phyloP scores from a whole-genome alignment of 768 basidiomycete genomes.

The Agrocybe chaxingu region DNA sequence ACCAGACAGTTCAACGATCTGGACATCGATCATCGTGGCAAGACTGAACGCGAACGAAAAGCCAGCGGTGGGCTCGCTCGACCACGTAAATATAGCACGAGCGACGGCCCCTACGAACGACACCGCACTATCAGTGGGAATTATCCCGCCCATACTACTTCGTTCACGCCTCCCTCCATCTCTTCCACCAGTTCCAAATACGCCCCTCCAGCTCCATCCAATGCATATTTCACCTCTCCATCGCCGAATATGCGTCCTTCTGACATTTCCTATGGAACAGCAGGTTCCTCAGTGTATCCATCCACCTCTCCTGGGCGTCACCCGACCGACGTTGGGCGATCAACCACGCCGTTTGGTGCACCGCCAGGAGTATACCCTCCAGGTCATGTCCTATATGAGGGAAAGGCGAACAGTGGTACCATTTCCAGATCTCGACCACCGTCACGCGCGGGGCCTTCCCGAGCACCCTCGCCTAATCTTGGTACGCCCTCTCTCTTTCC shows the following conservation, averaged over 20 bases:
- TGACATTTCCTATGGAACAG: conserved; percentile 35
- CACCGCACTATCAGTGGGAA: conserved; percentile 37
- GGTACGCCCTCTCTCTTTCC: conserved; percentile 20
- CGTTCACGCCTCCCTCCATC: conserved; percentile 23
- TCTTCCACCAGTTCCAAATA: conserved; percentile 23
- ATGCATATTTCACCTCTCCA: conserved; percentile 24
- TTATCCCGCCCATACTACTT: conserved; percentile 27
- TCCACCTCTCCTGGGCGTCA: conserved; percentile 32
- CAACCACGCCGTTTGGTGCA: conserved; percentile 40
- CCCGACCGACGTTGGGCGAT: conserved; percentile 32
- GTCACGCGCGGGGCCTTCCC: conserved; percentile 21
- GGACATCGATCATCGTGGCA: conserved; percentile 33
- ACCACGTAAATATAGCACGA: conserved; percentile 43
- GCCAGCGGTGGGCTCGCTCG: conserved; percentile 29
- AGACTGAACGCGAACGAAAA: conserved; percentile 31
- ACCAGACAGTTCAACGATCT: conserved; percentile 41
- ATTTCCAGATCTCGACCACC: conserved; percentile 21
- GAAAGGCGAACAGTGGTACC: conserved; percentile 42
- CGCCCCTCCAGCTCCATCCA: conserved; percentile 8
- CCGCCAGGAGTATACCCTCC: conserved; percentile 44
- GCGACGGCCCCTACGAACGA: conserved; percentile 33
- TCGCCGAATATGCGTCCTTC: conserved; percentile 51
- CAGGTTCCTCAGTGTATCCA: conserved; percentile 27
- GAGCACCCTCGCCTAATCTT: conserved; percentile 55
- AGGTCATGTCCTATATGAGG: conserved; percentile 51